Conservation (phyloP, 179 eudicot genomes). For the Beta corolliflora region DNA sequence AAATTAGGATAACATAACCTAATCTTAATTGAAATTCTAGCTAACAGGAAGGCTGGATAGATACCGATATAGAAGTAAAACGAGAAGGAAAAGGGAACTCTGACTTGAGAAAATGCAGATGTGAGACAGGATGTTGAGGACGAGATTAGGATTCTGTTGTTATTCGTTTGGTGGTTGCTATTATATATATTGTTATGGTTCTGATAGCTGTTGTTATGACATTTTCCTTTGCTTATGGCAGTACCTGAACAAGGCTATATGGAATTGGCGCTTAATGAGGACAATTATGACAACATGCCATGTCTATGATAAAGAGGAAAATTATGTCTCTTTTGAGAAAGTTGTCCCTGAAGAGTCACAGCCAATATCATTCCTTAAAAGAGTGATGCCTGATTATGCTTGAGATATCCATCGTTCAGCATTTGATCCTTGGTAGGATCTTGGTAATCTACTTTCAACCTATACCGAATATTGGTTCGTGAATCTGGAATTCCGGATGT, state of each 20-base stretch:
- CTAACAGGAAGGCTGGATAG: no score
- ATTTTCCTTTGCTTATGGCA: slow-evolving; percentile 31
- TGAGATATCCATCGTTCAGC: slow-evolving; percentile 27
- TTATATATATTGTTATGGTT: neutral
- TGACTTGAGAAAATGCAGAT: no score
- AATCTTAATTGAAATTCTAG: no score
- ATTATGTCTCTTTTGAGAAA: slow-evolving; percentile 69
- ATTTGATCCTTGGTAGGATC: neutral
- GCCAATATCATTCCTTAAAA: slow-evolving; percentile 72
- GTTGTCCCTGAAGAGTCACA: slow-evolving; percentile 71
- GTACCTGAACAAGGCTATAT: slow-evolving; percentile 85
- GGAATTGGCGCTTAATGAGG: slow-evolving; percentile 98
- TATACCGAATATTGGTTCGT: neutral
- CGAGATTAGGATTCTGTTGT: neutral
- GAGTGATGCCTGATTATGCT: slow-evolving; percentile 82
- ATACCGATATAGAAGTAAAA: no score
- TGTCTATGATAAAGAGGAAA: slow-evolving; percentile 65
- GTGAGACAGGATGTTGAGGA: no score
- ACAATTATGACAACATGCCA: slow-evolving; percentile 88
- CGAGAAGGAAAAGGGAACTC: no score
- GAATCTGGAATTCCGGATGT: neutral
- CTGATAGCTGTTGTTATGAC: neutral
- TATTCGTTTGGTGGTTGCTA: neutral
- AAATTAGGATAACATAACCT: no score
- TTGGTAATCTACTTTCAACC: neutral